Evolutionary conservation across 768 basidiomycete genomes (phyloP), one percentile per base, ranked within the genome.

Genomic region (Suillus tomentosus): DNA sequence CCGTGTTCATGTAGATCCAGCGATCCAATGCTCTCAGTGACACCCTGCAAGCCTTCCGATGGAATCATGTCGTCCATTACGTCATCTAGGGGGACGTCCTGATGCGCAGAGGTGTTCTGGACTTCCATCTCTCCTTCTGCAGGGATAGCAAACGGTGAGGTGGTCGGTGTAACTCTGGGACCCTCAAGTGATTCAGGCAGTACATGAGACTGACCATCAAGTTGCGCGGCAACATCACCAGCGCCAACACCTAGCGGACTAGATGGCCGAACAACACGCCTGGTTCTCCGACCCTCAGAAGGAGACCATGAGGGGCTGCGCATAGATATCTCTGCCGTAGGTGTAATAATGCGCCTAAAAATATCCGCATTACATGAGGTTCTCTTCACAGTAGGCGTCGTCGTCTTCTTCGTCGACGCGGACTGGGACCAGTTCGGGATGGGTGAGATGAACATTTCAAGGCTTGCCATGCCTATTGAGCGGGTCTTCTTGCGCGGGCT

Each of bases 371-470:
- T 58, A 31, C 11, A 42, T 2, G 39, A 31, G 17, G 17, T 42
- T 40, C 57, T 58, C 57, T 58, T 58, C 15, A 19, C 3, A 31
- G 37, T 40, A 9, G 5, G 40, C 2, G 57, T 10, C 6, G 40
- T 42, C 57, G 10, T 19, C 57, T 11, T 58, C 24, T 42, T 58
- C 22, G 24, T 27, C 14, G 39, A 27, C 10, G 10, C 2, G 6
- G 57, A 40, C 57, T 58, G 57, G 3, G 24, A 58, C 37, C 15
- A 6, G 24, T 27, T 40, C 2, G 24, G 3, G 40, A 42, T 42
- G 17, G 57, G 57, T 24, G 57, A 58, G 10, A 58, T 58, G 57
- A 42, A 58, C 57, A 58, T 58, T 9, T 58, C 39, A 19, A 58
- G 24, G 15, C 27, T 58, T 19, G 57, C 40, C 57, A 58, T 43